Conservation (phyloP, 1,139 yeast genomes). For the Saccharomyces hybrid region DNA sequence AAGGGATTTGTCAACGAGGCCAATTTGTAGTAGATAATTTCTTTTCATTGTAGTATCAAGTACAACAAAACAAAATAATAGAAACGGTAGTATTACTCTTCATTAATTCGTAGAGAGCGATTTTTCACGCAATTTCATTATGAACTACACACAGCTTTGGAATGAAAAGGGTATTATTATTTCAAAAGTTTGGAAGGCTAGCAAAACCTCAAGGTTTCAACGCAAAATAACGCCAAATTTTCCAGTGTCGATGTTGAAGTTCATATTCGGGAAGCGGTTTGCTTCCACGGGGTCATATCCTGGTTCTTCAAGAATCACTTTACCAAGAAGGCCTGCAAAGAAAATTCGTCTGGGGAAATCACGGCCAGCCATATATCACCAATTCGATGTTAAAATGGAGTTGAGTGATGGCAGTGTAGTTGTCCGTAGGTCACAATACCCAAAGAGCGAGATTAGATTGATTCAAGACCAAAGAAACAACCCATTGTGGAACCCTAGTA, state of each 20-base stretch:
- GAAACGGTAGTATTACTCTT: too few species aligned
- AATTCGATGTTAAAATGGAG: constrained; percentile 80
- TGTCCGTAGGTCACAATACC: constrained; percentile 75
- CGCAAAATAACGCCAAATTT: background rate
- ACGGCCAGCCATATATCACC: constrained; percentile 86
- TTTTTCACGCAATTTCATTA: background rate
- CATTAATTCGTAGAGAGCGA: background rate
- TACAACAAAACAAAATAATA: background rate
- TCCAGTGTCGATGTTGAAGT: constrained; percentile 9
- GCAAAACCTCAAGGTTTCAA: background rate
- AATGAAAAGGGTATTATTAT: background rate
- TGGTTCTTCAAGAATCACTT: constrained; percentile 21
- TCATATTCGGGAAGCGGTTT: constrained; percentile 13
- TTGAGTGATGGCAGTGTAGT: constrained; percentile 90
- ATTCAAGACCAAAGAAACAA: constrained; percentile 83
- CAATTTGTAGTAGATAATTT: constrained; percentile 28
- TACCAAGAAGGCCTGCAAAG: constrained; percentile 35
- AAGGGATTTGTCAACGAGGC: constrained; percentile 42
- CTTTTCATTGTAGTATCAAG: background rate
- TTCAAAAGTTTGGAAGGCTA: background rate
- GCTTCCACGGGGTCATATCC: constrained; percentile 28
- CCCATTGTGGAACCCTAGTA: constrained; percentile 80
- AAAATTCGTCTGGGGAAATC: constrained; percentile 57
- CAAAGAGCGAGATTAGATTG: constrained; percentile 79
- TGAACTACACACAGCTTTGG: too few species aligned